A percentile compares a stretch with the other conserved stretches of the same genome.
phyloP scores from a whole-genome alignment of 441 rosid species.

The Aleurites moluccanus region DNA sequence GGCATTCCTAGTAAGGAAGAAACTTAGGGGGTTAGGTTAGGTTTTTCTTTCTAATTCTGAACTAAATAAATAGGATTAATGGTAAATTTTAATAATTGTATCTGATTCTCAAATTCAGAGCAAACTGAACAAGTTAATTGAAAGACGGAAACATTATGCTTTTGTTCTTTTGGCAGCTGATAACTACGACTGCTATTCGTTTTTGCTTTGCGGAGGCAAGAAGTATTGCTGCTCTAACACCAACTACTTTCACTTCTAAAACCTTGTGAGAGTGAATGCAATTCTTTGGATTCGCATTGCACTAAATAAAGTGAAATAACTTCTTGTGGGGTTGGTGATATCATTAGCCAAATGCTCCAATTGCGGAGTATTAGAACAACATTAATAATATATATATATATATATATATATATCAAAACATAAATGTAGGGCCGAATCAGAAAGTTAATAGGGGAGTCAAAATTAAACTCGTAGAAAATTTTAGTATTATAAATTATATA shows the following conservation, averaged over 20 bases:
- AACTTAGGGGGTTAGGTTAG: too few relatives aligned
- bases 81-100: too few relatives aligned
- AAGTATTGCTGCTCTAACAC: neutral
- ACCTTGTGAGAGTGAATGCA: neutral
- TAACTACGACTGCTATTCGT: too few relatives aligned
- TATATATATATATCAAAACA: too few relatives aligned
- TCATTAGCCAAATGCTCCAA: constrained; percentile 23
- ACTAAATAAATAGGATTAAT: too few relatives aligned
- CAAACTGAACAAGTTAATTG: neutral
- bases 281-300: constrained; percentile 5
- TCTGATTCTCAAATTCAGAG: neutral
- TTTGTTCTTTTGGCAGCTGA: neutral
- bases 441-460: too few relatives aligned
- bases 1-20: neutral
- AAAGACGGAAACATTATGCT: neutral
- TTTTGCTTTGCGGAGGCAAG: neutral
- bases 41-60: too few relatives aligned
- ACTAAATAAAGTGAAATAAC: constrained; percentile 4
- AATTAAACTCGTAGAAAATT: too few relatives aligned
- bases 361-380: too few relatives aligned
- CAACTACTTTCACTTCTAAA: neutral
- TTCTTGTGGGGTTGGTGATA: constrained; percentile 26
- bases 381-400: too few relatives aligned
- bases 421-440: too few relatives aligned
- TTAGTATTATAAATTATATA: too few relatives aligned